Conservation (phyloP, 1,284 basidiomycete species). For the Austroboletus olivaceoglutinosus region DNA sequence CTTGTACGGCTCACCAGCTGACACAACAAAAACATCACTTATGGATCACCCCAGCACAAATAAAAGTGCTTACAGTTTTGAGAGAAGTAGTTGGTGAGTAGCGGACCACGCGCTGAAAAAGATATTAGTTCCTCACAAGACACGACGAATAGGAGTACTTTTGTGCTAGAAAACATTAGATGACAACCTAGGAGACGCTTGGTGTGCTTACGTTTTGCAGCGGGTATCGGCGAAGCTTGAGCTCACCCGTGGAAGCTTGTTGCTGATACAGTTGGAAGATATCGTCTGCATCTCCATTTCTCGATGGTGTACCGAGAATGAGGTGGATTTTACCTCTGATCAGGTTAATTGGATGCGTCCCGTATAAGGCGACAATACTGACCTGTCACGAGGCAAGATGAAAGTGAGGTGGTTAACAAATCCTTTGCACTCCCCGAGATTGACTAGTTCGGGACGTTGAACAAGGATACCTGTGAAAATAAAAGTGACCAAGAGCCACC, state of each 20-base stretch:
- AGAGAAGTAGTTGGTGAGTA: constrained; percentile 78
- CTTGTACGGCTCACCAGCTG: constrained; percentile 73
- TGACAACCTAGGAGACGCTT: neutral
- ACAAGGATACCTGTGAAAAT: constrained; percentile 33
- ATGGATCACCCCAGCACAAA: neutral
- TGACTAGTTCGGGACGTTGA: constrained; percentile 27
- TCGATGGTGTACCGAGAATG: constrained; percentile 43
- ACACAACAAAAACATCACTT: constrained; percentile 3
- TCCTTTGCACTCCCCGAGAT: constrained; percentile 32
- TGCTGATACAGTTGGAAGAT: constrained; percentile 64
- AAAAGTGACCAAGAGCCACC: neutral
- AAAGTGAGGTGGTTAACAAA: constrained; percentile 39
- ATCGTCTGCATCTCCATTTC: constrained; percentile 47
- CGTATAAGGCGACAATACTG: neutral
- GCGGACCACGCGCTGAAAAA: constrained; percentile 55
- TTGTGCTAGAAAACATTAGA: constrained; percentile 50
- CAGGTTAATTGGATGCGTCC: neutral
- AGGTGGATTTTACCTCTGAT: constrained; percentile 63
- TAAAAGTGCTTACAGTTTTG: constrained; percentile 61
- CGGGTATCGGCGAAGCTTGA: constrained; percentile 68
- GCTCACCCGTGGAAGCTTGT: constrained; percentile 52
- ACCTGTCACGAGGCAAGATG: constrained; percentile 51
- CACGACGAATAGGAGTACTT: constrained; percentile 39
- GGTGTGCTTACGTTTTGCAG: constrained; percentile 48
- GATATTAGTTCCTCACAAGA: constrained; percentile 1